Evolutionary conservation across 2,329 filamentous ascomycete species (phyloP), one percentile per base, ranked within the genome.

Genomic region (Stagonosporopsis rhizophila): DNA sequence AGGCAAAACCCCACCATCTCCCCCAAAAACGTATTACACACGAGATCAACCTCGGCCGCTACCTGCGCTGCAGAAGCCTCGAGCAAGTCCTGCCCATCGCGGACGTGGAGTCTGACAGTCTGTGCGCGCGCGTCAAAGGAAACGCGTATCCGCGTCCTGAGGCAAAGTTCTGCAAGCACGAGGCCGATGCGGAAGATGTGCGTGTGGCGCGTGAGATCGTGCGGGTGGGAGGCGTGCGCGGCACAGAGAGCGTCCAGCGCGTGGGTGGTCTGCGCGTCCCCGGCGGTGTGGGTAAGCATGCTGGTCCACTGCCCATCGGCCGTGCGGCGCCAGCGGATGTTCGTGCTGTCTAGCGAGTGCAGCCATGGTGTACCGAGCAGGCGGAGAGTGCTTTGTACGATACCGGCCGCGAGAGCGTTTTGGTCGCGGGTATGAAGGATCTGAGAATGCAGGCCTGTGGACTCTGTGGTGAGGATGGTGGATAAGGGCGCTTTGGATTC

Each of bases 141-240:
- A 11, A 69, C 57, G 42, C 64, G 63, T 0, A 69, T 55, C 4
- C 61, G 52, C 0, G 56, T 41, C 39, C 67, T 64, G 35, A 72
- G 60, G 9, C 63, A 64, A 4, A 71, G 44, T 44, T 69, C 67
- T 2, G 64, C 56, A 19, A 72, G 48, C 1, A 72, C 60, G 8
- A 72, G 62, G 5, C 69, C 68, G 25, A 70, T 61, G 37, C 68
- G 61, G 61, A 70, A 71, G 35, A 72, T 66, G 1, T 72, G 68
- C 2, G 60, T 50, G 23, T 68, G 66, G 23, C 62, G 66, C 3
- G 52, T 51, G 1, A 69, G 52, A 19, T 69, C 59, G 27, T 60
- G 57, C 2, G 22, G 34, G 12, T 58, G 56, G 25, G 59, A 37
- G 22, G 38, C 5, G 23, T 64, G 60, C 1, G 50, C 39, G 35